Percentiles rank a stretch among this genome's conserved stretches.
phyloP scores from a whole-genome alignment of 345 rosid species.

The Rhizophora mangle region DNA sequence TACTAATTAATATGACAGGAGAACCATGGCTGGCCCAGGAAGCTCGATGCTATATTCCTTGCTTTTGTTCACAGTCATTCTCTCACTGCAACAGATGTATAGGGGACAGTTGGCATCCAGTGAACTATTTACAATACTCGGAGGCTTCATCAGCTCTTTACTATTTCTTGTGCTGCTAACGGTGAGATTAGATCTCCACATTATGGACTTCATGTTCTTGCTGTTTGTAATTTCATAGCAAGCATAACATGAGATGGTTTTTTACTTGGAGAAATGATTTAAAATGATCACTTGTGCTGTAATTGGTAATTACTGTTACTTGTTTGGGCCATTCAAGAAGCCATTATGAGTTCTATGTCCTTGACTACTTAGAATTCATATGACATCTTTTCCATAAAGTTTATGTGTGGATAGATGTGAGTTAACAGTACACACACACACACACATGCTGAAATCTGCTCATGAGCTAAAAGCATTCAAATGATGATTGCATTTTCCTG shows the following conservation, averaged over 20 bases:
- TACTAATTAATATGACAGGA: not conserved
- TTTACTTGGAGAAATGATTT: too few species aligned
- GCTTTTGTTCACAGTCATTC: conserved; percentile 55
- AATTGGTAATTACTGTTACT: too few species aligned
- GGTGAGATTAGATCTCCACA: conserved; percentile 32
- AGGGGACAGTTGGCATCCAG: conserved; percentile 69
- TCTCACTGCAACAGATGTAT: conserved; percentile 73
- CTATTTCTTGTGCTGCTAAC: conserved; percentile 66
- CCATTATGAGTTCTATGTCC: too few species aligned
- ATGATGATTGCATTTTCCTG: not conserved
- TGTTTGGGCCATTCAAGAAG: too few species aligned
- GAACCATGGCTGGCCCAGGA: conserved; percentile 71
- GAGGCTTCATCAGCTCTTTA: conserved; percentile 81
- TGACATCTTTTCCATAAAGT: too few species aligned
- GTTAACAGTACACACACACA: too few species aligned
- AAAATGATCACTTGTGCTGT: too few species aligned
- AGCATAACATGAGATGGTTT: too few species aligned
- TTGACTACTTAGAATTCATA: too few species aligned
- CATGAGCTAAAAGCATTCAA: too few species aligned
- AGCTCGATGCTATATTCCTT: conserved; percentile 72
- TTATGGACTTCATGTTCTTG: not conserved
- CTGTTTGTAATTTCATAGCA: not conserved
- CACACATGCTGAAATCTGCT: too few species aligned
- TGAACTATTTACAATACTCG: conserved; percentile 69
- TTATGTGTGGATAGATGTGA: too few species aligned